These are phyloP conservation scores for Suillus decipiens DNA, from an alignment of 768 basidiomycete genomes.

Conservation along the genomic window DNA sequence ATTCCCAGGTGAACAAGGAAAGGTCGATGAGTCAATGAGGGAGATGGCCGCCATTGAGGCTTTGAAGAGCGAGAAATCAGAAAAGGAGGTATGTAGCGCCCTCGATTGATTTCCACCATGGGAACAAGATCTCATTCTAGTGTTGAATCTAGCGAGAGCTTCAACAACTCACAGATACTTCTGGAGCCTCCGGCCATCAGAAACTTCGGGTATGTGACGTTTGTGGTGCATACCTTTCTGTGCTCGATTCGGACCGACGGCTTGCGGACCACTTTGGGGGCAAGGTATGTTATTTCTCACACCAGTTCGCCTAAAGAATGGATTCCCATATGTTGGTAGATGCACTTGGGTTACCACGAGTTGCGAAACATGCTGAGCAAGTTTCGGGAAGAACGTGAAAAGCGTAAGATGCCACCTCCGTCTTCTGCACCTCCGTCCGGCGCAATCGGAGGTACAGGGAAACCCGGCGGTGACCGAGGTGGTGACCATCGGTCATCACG, in stretches of 20 bases:
- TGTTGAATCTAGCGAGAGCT: conserved; percentile 70
- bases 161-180: conserved; percentile 95
- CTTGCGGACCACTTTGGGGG: conserved; percentile 99
- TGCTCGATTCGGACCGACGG: conserved; percentile 97
- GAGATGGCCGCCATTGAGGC: conserved; percentile 98
- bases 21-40: conserved; percentile 98
- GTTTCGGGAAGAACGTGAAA: conserved; percentile 90
- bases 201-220: conserved; percentile 99
- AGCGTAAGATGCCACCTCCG: conserved; percentile 63
- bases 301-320: conserved; percentile 24
- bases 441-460: conserved; percentile 40
- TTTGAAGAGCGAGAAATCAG: conserved; percentile 90
- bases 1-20: conserved; percentile 87
- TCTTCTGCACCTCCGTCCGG: conserved; percentile 39
- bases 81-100: conserved; percentile 74
- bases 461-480: conserved; percentile 44
- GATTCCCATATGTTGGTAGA: conserved; percentile 54
- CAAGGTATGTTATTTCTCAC: conserved; percentile 64
- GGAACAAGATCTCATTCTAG: conserved; percentile 12
- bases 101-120: conserved; percentile 13
- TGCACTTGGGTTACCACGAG: conserved; percentile 99
- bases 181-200: conserved; percentile 99
- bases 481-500: conserved; percentile 61
- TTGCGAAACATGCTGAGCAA: conserved; percentile 90
- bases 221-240: conserved; percentile 98